Conservation (phyloP, 2,329 filamentous ascomycete genomes). For the Scortechinia acanthostroma region DNA sequence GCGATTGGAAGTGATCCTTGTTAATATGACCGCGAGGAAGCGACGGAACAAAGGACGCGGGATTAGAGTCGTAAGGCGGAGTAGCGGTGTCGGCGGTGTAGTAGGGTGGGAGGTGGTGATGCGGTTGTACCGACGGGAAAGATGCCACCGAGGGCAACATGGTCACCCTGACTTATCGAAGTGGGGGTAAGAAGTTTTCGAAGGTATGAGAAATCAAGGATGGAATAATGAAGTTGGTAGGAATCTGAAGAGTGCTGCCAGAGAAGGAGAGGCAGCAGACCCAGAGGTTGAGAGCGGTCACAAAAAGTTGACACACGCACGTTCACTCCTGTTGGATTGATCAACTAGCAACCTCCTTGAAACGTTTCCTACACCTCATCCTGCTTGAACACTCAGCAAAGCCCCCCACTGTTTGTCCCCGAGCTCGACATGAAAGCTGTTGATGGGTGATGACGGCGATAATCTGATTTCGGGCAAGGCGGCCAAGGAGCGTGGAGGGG, state of each 20-base stretch:
- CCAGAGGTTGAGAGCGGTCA: no score
- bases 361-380: conserved; percentile 3
- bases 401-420: background rate
- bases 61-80: background rate
- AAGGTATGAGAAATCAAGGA: no score
- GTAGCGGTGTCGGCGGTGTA: background rate
- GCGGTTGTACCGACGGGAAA: conserved; percentile 1
- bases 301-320: no score
- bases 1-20: background rate
- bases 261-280: no score
- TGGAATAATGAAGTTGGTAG: no score
- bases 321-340: background rate
- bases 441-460: background rate
- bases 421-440: background rate
- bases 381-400: background rate
- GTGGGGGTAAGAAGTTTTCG: no score
- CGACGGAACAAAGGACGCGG: background rate
- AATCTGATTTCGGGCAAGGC: background rate
- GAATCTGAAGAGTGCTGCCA: no score
- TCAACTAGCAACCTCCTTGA: background rate
- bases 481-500: background rate
- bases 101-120: background rate
- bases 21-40: background rate
- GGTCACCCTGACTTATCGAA: no score
- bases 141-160: background rate